Conservation (phyloP, 768 basidiomycete species). For the Arthromyces matolae region DNA sequence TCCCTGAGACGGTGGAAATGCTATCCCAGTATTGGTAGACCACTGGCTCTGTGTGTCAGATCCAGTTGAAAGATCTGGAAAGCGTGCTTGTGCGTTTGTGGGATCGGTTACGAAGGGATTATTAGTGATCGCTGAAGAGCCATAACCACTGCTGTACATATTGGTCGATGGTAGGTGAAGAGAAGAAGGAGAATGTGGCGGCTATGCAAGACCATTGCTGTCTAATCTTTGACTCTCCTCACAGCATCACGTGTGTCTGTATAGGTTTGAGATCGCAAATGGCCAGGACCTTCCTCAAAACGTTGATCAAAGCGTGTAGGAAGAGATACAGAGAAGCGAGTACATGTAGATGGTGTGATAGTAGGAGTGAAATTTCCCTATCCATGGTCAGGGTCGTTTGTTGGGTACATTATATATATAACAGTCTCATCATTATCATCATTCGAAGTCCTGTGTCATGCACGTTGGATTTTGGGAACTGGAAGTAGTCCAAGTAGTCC, state of each 20-base stretch:
- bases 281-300: no score
- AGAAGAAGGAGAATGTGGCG: background rate
- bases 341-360: background rate
- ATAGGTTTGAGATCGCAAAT: background rate
- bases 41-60: constrained; percentile 35
- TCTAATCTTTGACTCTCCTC: no score
- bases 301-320: no score
- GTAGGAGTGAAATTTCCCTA: background rate
- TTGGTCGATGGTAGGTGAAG: constrained; percentile 6
- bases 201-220: no score
- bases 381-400: constrained; percentile 1
- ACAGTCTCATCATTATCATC: background rate
- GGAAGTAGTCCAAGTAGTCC: constrained; percentile 75
- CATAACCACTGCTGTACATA: constrained; percentile 45
- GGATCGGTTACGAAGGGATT: constrained; percentile 68
- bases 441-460: constrained; percentile 12
- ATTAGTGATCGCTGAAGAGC: constrained; percentile 43
- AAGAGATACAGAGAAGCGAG: background rate
- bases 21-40: constrained; percentile 21
- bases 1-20: constrained; percentile 32
- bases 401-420: no score
- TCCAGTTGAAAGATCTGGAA: constrained; percentile 54
- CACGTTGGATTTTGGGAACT: constrained; percentile 46
- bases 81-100: constrained; percentile 47
- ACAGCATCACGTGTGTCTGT: constrained; percentile 14